These are phyloP conservation scores for Hibiscus mutabilis DNA, from an alignment of 345 rosid genomes.

Conservation along the genomic window DNA sequence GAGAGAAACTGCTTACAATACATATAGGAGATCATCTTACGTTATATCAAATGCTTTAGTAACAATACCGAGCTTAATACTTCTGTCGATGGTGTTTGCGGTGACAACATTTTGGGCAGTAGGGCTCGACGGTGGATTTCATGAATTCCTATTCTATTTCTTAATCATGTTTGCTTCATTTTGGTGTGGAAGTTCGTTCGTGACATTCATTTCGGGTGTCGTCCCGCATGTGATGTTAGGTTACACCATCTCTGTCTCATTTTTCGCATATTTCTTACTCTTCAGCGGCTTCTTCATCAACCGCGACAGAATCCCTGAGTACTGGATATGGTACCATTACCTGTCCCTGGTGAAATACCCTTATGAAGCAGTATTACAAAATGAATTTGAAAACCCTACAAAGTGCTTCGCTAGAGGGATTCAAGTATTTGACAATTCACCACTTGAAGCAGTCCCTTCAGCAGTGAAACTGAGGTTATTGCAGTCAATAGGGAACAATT, in stretches of 20 bases:
- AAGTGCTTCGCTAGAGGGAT: slow-evolving; percentile 80
- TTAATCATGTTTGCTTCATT: slow-evolving; percentile 70
- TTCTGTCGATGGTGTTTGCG: slow-evolving; percentile 64
- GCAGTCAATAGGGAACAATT: slow-evolving; percentile 35
- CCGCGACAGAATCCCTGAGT: slow-evolving; percentile 69
- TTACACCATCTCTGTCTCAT: slow-evolving; percentile 81
- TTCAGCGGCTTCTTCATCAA: slow-evolving; percentile 95
- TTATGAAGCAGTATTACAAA: slow-evolving; percentile 70
- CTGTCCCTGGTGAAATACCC: slow-evolving; percentile 87
- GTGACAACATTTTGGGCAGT: slow-evolving; percentile 80
- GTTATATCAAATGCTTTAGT: slow-evolving; percentile 67
- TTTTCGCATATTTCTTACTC: slow-evolving; percentile 83
- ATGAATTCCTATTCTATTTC: slow-evolving; percentile 70
- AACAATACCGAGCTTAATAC: slow-evolving; percentile 44
- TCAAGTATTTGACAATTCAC: slow-evolving; percentile 84
- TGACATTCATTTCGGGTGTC: slow-evolving; percentile 80
- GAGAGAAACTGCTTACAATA: slow-evolving; percentile 89
- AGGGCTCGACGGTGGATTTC: slow-evolving; percentile 75
- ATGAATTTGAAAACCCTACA: slow-evolving; percentile 58
- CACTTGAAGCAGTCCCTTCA: slow-evolving; percentile 44
- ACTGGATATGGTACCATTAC: slow-evolving; percentile 99
- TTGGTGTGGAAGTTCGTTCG: slow-evolving; percentile 94
- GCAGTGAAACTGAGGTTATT: slow-evolving; percentile 48
- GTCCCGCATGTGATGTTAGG: slow-evolving; percentile 94
- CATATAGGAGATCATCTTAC: slow-evolving; percentile 81